Percentiles rank a stretch among this genome's conserved stretches.
phyloP scores from a whole-genome alignment of 2,329 filamentous ascomycete genomes.

The Colletotrichum sp. region DNA sequence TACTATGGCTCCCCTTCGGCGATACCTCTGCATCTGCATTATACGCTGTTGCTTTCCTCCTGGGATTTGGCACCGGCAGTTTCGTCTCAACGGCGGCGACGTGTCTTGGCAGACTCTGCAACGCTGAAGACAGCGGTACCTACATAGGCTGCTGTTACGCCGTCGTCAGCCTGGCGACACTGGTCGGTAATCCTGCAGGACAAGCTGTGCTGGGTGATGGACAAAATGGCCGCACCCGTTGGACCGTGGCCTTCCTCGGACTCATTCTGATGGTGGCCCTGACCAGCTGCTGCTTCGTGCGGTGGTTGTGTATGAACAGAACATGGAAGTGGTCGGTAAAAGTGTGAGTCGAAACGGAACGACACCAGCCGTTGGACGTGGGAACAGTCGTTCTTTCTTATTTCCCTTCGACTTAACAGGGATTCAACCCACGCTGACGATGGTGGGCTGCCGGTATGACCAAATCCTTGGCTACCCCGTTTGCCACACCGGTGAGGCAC shows the following conservation, averaged over 20 bases:
- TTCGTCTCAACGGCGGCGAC: constrained; percentile 26
- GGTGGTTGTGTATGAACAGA: constrained; percentile 24
- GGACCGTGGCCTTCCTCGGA: constrained; percentile 27
- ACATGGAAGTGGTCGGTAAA: constrained; percentile 23
- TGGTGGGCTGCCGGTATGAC: neutral
- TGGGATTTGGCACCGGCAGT: constrained; percentile 33
- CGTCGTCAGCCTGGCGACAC: constrained; percentile 28
- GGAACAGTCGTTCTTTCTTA: constrained; percentile 3
- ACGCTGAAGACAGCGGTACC: constrained; percentile 27
- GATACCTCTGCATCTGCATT: constrained; percentile 22
- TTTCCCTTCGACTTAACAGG: neutral
- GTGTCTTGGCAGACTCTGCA: constrained; percentile 30
- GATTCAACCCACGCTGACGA: neutral
- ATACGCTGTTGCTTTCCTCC: constrained; percentile 28
- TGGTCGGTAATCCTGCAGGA: constrained; percentile 14
- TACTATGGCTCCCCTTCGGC: constrained; percentile 31
- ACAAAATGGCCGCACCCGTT: constrained; percentile 5
- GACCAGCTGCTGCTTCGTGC: constrained; percentile 23
- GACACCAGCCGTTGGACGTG: neutral
- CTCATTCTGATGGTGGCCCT: constrained; percentile 25
- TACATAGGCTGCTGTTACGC: constrained; percentile 33
- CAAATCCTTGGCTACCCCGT: neutral
- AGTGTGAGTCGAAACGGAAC: constrained; percentile 12
- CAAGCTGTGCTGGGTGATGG: constrained; percentile 10
- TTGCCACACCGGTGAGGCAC: neutral